Evolutionary conservation across 1,284 basidiomycete genomes (phyloP).

Genomic region (Malassezia brasiliensis): DNA sequence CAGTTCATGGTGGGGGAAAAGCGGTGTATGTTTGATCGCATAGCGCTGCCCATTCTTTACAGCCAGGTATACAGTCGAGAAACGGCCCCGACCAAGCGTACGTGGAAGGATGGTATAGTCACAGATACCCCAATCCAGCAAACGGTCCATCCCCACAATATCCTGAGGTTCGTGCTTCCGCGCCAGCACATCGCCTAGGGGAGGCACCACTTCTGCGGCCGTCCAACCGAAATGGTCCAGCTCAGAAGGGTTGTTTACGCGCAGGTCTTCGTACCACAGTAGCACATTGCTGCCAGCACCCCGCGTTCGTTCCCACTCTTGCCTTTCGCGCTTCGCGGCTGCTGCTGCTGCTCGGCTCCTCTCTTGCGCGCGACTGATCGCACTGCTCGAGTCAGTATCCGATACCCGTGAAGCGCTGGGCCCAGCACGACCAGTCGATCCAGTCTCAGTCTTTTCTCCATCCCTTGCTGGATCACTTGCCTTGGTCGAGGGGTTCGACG

Average conservation of each 20-base stretch:
- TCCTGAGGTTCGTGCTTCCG: conserved; percentile 18
- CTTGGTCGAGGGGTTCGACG: background rate
- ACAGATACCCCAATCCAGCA: conserved; percentile 40
- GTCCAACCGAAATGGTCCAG: conserved; percentile 1
- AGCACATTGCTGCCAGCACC: conserved; percentile 41
- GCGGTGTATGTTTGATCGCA: conserved; percentile 55
- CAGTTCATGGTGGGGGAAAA: conserved; percentile 55
- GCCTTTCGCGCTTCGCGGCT: conserved; percentile 12
- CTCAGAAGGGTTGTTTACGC: background rate
- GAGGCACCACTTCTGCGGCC: conserved; percentile 10
- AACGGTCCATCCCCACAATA: conserved; percentile 37
- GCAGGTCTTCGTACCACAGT: conserved; percentile 21
- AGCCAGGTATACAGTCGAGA: conserved; percentile 47
- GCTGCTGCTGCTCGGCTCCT: background rate
- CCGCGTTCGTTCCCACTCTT: conserved; percentile 39
- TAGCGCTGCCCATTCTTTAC: conserved; percentile 42
- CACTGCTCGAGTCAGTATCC: background rate
- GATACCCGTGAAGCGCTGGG: too few relatives aligned
- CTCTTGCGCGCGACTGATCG: background rate
- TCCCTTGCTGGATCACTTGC: too few relatives aligned
- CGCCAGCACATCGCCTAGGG: background rate
- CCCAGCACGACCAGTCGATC: too few relatives aligned
- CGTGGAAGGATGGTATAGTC: conserved; percentile 47
- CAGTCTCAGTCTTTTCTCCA: too few relatives aligned
- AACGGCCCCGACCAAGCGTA: conserved; percentile 44